Evolutionary conservation across 768 basidiomycete genomes (phyloP), one percentile per base, ranked within the genome.

Genomic region (Chalciporus sphaerocephalus): DNA sequence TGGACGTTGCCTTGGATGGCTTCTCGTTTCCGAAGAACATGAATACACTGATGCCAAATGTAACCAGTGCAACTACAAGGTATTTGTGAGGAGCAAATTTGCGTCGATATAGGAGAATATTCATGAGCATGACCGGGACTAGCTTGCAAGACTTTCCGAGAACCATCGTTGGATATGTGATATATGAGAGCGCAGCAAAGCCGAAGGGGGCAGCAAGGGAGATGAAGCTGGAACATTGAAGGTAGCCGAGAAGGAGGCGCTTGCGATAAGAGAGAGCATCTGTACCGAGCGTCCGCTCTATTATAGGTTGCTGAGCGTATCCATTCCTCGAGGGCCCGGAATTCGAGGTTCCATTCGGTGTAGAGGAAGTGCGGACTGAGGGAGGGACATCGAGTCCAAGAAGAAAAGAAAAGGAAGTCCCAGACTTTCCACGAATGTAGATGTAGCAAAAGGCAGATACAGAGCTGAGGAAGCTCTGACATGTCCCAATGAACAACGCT

Each of bases 121-220:
- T 97, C 87, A 98, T 93, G 66, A 98, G 79, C 81, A 95, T 91
- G 49, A 94, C 96, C 1, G 96, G 96, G 35, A 99, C 92, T 62
- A 99, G 90, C 65, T 98, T 98, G 77, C 96, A 98, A 0, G 94
- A 97, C 67, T 98, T 98, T 42, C 91, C 96, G 53, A 98, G 85
- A 25, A 98, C 94, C 89, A 97, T 95, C 35, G 95, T 92, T 40
- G 96, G 96, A 73, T 97, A 98, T 15, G 92, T 92, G 61, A 99
- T 93, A 70, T 95, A 91, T 20, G 90, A 83, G 34, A 98, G 84
- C 5, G 93, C 83, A 10, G 93, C 87, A 69, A 98, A 98, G 42
- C 95, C 94, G 62, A 98, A 95, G 3, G 95, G 96, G 17, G 92
- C 88, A 2, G 95, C 95, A 30, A 81, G 71, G 32, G 93, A 93